A percentile compares a stretch with the other conserved stretches of the same genome.
These are phyloP conservation scores for Auricularia cornea DNA, from an alignment of 768 basidiomycete species.

Conservation along the genomic window DNA sequence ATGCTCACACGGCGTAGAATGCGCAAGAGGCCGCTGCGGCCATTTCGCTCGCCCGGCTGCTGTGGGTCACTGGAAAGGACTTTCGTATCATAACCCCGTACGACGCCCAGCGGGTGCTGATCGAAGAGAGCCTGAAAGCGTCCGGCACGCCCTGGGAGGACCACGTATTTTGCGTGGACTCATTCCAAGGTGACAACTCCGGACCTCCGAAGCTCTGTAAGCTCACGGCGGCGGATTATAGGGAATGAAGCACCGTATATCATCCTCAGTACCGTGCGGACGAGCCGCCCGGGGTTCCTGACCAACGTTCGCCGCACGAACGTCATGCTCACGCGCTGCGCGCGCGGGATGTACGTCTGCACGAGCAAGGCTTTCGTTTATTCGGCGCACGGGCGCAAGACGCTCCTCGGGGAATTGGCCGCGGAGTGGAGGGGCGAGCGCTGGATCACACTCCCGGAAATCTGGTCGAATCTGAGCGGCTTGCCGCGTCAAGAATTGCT, in stretches of 20 bases:
- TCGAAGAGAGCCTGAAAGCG: constrained; percentile 49
- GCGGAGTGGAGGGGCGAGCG: constrained; percentile 14
- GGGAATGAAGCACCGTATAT: constrained; percentile 80
- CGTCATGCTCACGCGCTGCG: constrained; percentile 83
- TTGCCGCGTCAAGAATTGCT: no score
- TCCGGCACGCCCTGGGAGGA: constrained; percentile 39
- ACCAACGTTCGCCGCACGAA: constrained; percentile 59
- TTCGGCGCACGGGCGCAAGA: constrained; percentile 36
- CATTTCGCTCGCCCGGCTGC: constrained; percentile 43
- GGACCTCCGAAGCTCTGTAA: no score
- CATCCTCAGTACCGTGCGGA: constrained; percentile 62
- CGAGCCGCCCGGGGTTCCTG: constrained; percentile 60
- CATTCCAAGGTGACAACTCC: constrained; percentile 82
- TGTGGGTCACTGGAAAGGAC: constrained; percentile 38
- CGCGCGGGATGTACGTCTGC: constrained; percentile 68
- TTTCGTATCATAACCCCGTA: constrained; percentile 77
- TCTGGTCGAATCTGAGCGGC: no score
- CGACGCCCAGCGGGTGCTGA: constrained; percentile 54
- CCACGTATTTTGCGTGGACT: constrained; percentile 69
- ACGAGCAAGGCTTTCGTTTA: constrained; percentile 51
- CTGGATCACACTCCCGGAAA: no score
- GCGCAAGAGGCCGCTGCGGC: constrained; percentile 45
- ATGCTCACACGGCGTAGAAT: constrained; percentile 43
- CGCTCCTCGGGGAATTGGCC: constrained; percentile 35
- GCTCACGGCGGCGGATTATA: no score